Percentiles rank a stretch among this genome's conserved stretches.
These are phyloP conservation scores for Boletus coccyginus DNA, from an alignment of 768 basidiomycete genomes.

Conservation along the genomic window DNA sequence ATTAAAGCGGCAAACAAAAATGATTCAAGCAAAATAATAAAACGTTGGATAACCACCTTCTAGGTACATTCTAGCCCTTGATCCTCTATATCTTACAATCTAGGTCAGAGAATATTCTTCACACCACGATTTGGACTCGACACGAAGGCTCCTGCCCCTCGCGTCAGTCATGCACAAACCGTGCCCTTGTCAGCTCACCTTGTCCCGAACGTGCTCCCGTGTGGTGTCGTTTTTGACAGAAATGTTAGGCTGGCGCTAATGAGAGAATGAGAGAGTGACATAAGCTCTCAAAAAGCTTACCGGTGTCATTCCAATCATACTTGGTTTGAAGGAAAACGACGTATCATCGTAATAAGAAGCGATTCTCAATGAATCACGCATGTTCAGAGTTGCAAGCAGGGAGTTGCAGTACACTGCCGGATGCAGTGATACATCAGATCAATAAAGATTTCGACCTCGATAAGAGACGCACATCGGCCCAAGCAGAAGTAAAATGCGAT, in stretches of 20 bases:
- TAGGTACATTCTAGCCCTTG: slow-evolving; percentile 4
- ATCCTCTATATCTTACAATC: neutral
- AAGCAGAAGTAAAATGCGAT: slow-evolving; percentile 65
- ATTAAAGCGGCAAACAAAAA: neutral
- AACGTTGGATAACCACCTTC: neutral
- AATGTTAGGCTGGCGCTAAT: slow-evolving; percentile 41
- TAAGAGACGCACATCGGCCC: slow-evolving; percentile 48
- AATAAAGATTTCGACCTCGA: neutral
- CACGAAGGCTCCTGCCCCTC: slow-evolving; percentile 17
- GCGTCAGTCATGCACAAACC: neutral
- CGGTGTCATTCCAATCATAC: slow-evolving; percentile 7
- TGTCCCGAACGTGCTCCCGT: slow-evolving; percentile 50
- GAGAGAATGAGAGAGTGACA: neutral
- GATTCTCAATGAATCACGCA: slow-evolving; percentile 47
- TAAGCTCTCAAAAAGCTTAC: neutral
- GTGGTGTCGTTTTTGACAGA: slow-evolving; percentile 69
- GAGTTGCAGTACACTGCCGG: too few relatives aligned
- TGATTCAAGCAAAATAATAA: neutral
- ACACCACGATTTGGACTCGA: slow-evolving; percentile 4
- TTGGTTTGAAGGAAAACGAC: slow-evolving; percentile 30
- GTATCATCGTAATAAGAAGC: slow-evolving; percentile 23
- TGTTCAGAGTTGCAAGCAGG: slow-evolving; percentile 32
- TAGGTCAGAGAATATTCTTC: slow-evolving; percentile 20
- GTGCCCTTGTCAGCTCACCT: slow-evolving; percentile 14
- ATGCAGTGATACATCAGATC: neutral